phyloP scores from a whole-genome alignment of 2,329 filamentous ascomycete genomes.

The Aspergillus sp. region DNA sequence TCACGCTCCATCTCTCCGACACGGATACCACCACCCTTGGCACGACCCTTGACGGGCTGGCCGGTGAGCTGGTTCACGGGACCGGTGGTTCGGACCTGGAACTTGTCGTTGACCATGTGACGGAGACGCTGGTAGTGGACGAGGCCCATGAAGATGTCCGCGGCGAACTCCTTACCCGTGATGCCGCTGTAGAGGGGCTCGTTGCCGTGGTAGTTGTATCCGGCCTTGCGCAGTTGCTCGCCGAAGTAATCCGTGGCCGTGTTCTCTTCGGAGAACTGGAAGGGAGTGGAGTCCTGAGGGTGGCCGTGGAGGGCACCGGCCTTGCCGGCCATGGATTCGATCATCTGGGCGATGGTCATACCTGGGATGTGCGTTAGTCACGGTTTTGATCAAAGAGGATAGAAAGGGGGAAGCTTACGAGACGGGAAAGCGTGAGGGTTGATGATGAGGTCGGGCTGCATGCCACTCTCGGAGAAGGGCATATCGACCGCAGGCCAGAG shows the following conservation, averaged over 20 bases:
- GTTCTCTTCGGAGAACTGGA: slow-evolving; percentile 89
- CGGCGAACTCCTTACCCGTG: slow-evolving; percentile 88
- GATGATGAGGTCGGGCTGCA: slow-evolving; percentile 97
- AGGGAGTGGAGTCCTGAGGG: slow-evolving; percentile 94
- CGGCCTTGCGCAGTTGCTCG: slow-evolving; percentile 89
- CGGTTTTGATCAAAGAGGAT: neutral
- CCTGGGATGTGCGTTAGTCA: slow-evolving; percentile 19
- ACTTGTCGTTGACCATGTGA: slow-evolving; percentile 99
- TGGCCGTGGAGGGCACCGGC: slow-evolving; percentile 89
- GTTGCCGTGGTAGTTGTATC: slow-evolving; percentile 97
- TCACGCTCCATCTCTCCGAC: slow-evolving; percentile 99
- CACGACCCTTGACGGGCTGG: slow-evolving; percentile 94
- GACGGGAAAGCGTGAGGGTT: slow-evolving; percentile 99
- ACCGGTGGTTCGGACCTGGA: slow-evolving; percentile 93
- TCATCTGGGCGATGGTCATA: slow-evolving; percentile 99
- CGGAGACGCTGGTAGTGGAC: slow-evolving; percentile 97
- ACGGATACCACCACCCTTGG: slow-evolving; percentile 96
- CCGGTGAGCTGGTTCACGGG: slow-evolving; percentile 87
- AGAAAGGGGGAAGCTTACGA: slow-evolving; percentile 48
- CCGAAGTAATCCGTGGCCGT: slow-evolving; percentile 94
- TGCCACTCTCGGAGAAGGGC: slow-evolving; percentile 95
- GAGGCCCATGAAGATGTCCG: slow-evolving; percentile 94
- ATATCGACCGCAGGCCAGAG: slow-evolving; percentile 93
- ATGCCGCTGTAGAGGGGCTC: slow-evolving; percentile 98
- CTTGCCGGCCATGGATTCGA: slow-evolving; percentile 95